Base-by-base conservation (phyloP, 306 rosid species). In the Potentilla sterilis region DNA sequence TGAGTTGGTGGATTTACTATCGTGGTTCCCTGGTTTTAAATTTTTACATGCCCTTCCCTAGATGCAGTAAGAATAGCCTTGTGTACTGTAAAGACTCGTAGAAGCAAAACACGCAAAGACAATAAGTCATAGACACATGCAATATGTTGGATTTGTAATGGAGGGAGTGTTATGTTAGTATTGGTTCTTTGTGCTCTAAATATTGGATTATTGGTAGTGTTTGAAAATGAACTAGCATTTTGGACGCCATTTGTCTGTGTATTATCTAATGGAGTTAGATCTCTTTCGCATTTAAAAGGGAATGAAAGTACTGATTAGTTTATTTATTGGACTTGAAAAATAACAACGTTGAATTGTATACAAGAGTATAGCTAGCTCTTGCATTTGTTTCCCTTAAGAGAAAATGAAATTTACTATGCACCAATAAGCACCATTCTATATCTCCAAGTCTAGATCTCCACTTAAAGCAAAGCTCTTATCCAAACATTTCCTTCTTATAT, bases 31-130 rank as follows among this genome's bases (percentile, higher is more conserved):
- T 28, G 28, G 28, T 28, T 28, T 28, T 28, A 28, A 28, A 28
- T 28, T 28, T 28, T 28, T 28, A 28, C 28, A 28, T 28, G 28
- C 28, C 28, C 28, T 28, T 95, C 97, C 48, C 97, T 89, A 82
- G 96, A 95, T 62, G 89, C 90, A 3, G 97, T 95, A n/a, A 95
- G 92, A 42, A 92, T 79, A 64, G 97, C 88, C 66, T 95, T 3
- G 0, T 37, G 5, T 37, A 3, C 40, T 37, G 40, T 37, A 5
- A 5, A 28, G 28, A 28, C 28, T 28, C 28, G 28, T 28, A 28
- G 28, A 28, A 28, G 28, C 40, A 37, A 37, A 37, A 37, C 40
- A 37, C 40, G 40, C 40, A 37, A 37, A 37, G 4, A 37, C 40
- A 28, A 28, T 28, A 0, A 28, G 28, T 28, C 28, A 37, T 37